Conservation (phyloP, 1,139 yeast genomes). For the Candida sanyaensis region DNA sequence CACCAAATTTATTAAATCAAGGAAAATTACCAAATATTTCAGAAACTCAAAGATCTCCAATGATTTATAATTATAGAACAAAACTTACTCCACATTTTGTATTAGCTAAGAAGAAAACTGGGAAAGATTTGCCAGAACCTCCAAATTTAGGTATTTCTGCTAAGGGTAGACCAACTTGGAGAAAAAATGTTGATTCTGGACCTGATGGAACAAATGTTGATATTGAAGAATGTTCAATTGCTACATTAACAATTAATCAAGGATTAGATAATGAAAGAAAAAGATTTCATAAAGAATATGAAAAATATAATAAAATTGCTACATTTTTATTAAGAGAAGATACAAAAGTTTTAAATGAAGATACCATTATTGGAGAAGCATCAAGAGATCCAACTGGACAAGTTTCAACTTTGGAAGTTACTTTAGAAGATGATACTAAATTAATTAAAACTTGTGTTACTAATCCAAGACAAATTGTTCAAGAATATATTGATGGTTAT, state of each 20-base stretch:
- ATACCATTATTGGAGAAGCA: conserved; percentile 30
- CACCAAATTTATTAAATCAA: conserved; percentile 43
- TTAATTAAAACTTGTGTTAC: conserved; percentile 59
- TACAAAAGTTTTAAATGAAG: conserved; percentile 41
- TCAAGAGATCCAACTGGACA: conserved; percentile 42
- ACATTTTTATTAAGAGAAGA: conserved; percentile 84
- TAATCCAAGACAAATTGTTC: conserved; percentile 73
- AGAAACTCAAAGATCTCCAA: conserved; percentile 78
- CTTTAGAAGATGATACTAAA: conserved; percentile 21
- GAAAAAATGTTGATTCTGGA: conserved; percentile 51
- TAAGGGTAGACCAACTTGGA: conserved; percentile 75
- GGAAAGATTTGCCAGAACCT: conserved; percentile 34
- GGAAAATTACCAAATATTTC: conserved; percentile 57
- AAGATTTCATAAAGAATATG: conserved; percentile 50
- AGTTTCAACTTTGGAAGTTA: conserved; percentile 28
- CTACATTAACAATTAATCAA: conserved; percentile 72
- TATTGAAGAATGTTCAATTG: conserved; percentile 91
- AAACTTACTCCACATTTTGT: conserved; percentile 96
- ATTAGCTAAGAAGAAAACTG: conserved; percentile 56
- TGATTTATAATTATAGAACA: conserved; percentile 77
- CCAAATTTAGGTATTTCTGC: conserved; percentile 91
- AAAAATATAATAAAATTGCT: conserved; percentile 76
- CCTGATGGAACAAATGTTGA: conserved; percentile 58
- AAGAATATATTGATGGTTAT: conserved; percentile 73
- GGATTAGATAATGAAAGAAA: conserved; percentile 76